Evolutionary conservation across 2,329 filamentous ascomycete genomes (phyloP).

Genomic region (Trichoderma atrobrunneum): DNA sequence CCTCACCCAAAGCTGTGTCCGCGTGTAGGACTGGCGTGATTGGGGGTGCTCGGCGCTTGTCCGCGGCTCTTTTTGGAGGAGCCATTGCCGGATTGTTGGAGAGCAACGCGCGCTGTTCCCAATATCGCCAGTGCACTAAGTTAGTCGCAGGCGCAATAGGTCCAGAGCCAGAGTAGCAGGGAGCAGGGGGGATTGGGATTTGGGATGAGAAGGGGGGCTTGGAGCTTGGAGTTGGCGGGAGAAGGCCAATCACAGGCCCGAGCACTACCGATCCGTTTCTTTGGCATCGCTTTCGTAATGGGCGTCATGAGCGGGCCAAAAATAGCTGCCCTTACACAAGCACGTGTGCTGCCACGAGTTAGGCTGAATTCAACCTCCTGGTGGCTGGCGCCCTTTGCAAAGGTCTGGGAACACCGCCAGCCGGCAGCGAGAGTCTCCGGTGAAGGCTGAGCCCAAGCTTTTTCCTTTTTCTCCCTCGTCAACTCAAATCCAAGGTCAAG

Average conservation of each 20-base stretch:
- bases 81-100: background rate
- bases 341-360: constrained; percentile 15
- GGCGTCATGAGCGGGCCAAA: constrained; percentile 11
- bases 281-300: constrained; percentile 1
- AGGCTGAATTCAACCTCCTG: constrained; percentile 17
- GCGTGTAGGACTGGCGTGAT: constrained; percentile 5
- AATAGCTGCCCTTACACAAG: constrained; percentile 12
- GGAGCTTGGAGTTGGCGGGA: background rate
- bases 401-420: constrained; percentile 15
- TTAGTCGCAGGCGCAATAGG: background rate
- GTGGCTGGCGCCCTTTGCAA: background rate
- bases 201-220: background rate
- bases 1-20: background rate
- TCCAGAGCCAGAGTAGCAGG: background rate
- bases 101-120: background rate
- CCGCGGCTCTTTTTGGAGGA: constrained; percentile 17
- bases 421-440: constrained; percentile 14
- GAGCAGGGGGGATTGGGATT: background rate
- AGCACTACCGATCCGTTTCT: background rate
- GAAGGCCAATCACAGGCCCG: background rate
- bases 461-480: background rate
- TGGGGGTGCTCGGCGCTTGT: constrained; percentile 16
- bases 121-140: background rate
- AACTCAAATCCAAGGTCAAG: background rate
- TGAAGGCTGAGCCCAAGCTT: constrained; percentile 15